Evolutionary conservation across 2,329 filamentous ascomycete genomes (phyloP).

Genomic region (Fusarium lateritium): DNA sequence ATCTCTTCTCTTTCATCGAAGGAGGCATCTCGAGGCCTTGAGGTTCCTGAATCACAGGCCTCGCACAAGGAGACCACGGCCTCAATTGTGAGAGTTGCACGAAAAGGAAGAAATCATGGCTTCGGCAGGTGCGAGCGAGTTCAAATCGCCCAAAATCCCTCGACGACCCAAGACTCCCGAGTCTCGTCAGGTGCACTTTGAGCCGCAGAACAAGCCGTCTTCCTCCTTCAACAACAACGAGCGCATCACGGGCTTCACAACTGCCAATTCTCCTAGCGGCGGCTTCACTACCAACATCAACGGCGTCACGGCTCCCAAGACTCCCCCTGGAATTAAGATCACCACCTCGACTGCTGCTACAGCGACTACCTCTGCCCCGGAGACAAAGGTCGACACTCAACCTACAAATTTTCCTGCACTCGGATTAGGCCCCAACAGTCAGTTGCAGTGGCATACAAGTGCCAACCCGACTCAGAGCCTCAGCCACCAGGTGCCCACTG

Average conservation of each 20-base stretch:
- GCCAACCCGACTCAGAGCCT: slow-evolving; percentile 54
- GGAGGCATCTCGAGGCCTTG: slow-evolving; percentile 1
- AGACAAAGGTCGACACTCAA: slow-evolving; percentile 22
- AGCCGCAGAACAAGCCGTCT: slow-evolving; percentile 21
- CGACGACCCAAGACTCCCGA: slow-evolving; percentile 49
- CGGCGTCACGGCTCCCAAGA: slow-evolving; percentile 22
- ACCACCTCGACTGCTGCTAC: not conserved
- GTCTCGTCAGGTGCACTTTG: slow-evolving; percentile 54
- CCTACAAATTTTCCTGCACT: slow-evolving; percentile 51
- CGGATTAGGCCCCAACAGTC: slow-evolving; percentile 42
- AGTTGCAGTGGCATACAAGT: slow-evolving; percentile 55
- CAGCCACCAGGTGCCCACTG: slow-evolving; percentile 44
- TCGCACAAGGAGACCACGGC: not conserved
- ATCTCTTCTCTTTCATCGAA: slow-evolving; percentile 7
- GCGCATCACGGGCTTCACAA: slow-evolving; percentile 30
- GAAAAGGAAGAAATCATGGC: slow-evolving; percentile 44
- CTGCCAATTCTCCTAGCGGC: slow-evolving; percentile 46
- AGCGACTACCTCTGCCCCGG: slow-evolving; percentile 16
- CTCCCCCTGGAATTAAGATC: slow-evolving; percentile 12
- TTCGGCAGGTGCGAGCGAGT: slow-evolving; percentile 44
- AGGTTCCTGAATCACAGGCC: slow-evolving; percentile 27
- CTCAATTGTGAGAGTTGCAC: slow-evolving; percentile 17
- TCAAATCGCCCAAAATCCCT: slow-evolving; percentile 52
- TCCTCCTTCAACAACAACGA: slow-evolving; percentile 14
- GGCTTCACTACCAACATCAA: slow-evolving; percentile 42